Evolutionary conservation across 306 rosid genomes (phyloP).

Genomic region (Cucumis hystrix): DNA sequence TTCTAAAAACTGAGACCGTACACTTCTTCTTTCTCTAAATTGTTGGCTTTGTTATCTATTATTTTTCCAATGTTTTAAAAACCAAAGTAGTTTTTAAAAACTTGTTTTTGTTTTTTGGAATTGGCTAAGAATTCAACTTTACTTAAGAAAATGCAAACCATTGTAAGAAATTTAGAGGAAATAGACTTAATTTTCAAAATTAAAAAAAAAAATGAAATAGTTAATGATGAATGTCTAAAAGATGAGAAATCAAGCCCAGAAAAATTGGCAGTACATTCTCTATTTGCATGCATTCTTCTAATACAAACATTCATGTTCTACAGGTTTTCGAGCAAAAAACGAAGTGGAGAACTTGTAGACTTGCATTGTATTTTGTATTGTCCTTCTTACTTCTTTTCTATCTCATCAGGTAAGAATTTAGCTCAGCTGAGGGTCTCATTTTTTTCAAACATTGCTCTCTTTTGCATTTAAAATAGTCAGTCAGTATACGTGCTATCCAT

Average conservation of each 20-base stretch:
- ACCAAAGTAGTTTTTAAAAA: no score
- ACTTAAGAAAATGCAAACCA: no score
- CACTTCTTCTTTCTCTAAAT: no score
- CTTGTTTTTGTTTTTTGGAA: no score
- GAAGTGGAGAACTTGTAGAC: conserved; percentile 51
- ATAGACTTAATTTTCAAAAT: no score
- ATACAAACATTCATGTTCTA: conserved; percentile 11
- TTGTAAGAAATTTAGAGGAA: no score
- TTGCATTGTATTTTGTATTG: conserved; percentile 47
- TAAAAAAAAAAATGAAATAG: no score
- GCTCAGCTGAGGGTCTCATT: neutral
- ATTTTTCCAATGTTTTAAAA: no score
- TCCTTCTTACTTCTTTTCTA: conserved; percentile 54
- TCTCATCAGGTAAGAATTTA: conserved; percentile 53
- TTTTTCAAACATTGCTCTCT: neutral
- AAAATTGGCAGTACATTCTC: neutral
- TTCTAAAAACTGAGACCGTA: no score
- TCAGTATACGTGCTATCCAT: neutral
- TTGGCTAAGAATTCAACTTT: no score
- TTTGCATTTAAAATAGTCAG: neutral
- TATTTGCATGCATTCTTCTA: neutral
- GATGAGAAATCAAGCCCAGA: neutral
- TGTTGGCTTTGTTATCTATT: no score
- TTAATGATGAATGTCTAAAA: neutral
- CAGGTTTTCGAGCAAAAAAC: conserved; percentile 92